Evolutionary conservation across 495 filamentous ascomycete genomes (phyloP).

Genomic region (Penicillium waksmanii): DNA sequence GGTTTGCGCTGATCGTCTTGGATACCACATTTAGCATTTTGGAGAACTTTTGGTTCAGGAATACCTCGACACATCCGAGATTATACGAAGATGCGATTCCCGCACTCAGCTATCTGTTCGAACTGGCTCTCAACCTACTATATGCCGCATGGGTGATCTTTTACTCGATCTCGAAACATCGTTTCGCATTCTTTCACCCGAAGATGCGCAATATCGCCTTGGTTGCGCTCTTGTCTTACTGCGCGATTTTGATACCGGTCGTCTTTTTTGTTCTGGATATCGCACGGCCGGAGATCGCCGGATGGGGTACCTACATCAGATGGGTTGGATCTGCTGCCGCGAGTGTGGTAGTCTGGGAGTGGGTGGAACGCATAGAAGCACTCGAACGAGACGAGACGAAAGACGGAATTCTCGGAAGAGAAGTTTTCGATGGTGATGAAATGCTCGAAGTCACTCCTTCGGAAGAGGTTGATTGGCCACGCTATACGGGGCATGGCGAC

Average conservation of each 20-base stretch:
- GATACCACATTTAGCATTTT: conserved; percentile 88
- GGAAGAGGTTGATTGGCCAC: conserved; percentile 58
- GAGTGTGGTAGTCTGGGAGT: conserved; percentile 98
- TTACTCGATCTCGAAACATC: conserved; percentile 88
- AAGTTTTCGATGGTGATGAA: conserved; percentile 96
- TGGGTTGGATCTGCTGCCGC: conserved; percentile 97
- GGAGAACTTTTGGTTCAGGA: conserved; percentile 76
- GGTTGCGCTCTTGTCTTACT: conserved; percentile 77
- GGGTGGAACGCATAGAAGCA: conserved; percentile 98
- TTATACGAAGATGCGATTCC: conserved; percentile 87
- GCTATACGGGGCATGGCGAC: conserved; percentile 39
- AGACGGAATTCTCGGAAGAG: conserved; percentile 90
- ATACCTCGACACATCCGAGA: conserved; percentile 62
- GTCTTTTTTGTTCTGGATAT: conserved; percentile 97
- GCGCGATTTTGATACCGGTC: conserved; percentile 82
- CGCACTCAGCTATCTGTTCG: conserved; percentile 91
- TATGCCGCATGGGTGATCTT: conserved; percentile 97
- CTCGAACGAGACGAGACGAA: conserved; percentile 95
- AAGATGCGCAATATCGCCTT: conserved; percentile 91
- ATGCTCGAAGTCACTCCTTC: conserved; percentile 79
- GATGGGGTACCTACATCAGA: conserved; percentile 96
- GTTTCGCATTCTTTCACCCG: conserved; percentile 90
- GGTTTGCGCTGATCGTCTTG: conserved; percentile 87
- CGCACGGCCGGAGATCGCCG: conserved; percentile 79
- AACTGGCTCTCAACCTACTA: conserved; percentile 82